Evolutionary conservation across 495 filamentous ascomycete genomes (phyloP).

Genomic region (Aspergillus cristatus): DNA sequence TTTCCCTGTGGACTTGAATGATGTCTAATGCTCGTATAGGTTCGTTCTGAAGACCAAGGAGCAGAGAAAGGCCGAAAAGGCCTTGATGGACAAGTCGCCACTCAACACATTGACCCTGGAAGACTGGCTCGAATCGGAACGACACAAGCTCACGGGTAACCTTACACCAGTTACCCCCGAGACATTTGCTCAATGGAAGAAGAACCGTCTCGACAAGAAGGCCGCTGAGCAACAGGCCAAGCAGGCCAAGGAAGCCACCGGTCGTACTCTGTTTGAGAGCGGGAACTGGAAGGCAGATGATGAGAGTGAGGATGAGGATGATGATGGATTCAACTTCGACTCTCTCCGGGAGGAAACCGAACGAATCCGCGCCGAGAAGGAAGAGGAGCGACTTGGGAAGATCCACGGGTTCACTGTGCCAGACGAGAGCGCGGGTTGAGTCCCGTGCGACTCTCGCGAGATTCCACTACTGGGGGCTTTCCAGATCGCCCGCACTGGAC

Average conservation of each 20-base stretch:
- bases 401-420: constrained; percentile 21
- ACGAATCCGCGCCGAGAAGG: constrained; percentile 38
- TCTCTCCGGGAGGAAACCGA: constrained; percentile 65
- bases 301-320: constrained; percentile 52
- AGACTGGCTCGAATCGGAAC: constrained; percentile 91
- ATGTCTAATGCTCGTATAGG: constrained; percentile 37
- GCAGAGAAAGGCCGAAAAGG: constrained; percentile 92
- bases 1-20: constrained; percentile 1
- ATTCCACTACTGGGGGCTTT: constrained; percentile 23
- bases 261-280: constrained; percentile 88
- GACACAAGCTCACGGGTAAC: constrained; percentile 83
- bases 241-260: constrained; percentile 88
- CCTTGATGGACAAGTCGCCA: constrained; percentile 92
- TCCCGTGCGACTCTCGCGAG: constrained; percentile 11
- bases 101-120: constrained; percentile 91
- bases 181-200: constrained; percentile 91
- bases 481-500: constrained; percentile 18
- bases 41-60: constrained; percentile 98
- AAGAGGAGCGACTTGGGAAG: constrained; percentile 35
- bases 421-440: constrained; percentile 24
- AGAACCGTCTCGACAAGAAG: constrained; percentile 89
- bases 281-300: constrained; percentile 78
- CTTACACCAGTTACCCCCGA: constrained; percentile 91
- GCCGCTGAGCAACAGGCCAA: constrained; percentile 81
- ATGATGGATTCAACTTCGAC: constrained; percentile 66